Conservation (phyloP, 176 grass and related monocot genomes). For the Eleusine indica region DNA sequence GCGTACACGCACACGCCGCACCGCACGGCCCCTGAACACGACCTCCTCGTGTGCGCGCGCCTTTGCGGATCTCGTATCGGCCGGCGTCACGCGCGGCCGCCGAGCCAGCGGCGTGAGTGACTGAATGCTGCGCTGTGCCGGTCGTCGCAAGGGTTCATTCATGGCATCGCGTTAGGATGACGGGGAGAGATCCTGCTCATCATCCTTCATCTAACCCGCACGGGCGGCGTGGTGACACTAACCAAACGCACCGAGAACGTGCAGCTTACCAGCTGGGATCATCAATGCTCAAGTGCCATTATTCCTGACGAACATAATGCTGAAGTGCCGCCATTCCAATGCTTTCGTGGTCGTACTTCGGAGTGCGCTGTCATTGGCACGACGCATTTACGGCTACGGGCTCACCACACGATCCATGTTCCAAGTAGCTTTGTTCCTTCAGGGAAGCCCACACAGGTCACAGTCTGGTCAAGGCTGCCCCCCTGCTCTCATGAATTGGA, state of each 20-base stretch:
- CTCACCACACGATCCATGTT: conserved; percentile 22
- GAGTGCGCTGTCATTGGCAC: conserved; percentile 42
- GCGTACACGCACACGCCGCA: background rate
- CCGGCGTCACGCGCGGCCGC: background rate
- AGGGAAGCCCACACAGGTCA: background rate
- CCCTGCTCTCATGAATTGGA: background rate
- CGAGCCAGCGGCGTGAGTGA: background rate
- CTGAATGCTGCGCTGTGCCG: no score
- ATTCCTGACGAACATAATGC: background rate
- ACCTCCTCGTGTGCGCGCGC: background rate
- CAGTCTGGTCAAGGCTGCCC: background rate
- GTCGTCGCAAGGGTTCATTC: no score
- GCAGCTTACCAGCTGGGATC: background rate
- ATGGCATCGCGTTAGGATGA: background rate
- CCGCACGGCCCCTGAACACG: background rate
- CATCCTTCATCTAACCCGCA: background rate
- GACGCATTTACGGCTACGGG: conserved; percentile 31
- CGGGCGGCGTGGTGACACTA: background rate
- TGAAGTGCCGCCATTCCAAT: conserved; percentile 1
- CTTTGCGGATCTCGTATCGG: background rate
- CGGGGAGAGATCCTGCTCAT: background rate
- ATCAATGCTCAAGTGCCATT: conserved; percentile 17
- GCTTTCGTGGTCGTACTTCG: background rate
- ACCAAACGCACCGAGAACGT: background rate
- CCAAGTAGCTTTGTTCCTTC: conserved; percentile 14